Base-by-base conservation (phyloP, 176 grass and related monocot species). In the Avena atlantica region DNA sequence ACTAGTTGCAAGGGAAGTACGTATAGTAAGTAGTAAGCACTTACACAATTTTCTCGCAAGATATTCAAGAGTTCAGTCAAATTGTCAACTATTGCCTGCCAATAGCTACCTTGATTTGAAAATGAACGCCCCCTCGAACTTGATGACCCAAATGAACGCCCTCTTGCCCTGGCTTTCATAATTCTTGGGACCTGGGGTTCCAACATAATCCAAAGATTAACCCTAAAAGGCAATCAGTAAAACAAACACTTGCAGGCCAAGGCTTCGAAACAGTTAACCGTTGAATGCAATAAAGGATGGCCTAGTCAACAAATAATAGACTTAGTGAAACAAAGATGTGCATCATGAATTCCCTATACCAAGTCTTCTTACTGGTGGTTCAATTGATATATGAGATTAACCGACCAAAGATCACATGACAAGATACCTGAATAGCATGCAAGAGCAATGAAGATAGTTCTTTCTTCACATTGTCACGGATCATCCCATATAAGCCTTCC, bases 21-120 rank as follows among this genome's bases (percentile, higher is more conserved):
- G 57, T 81, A 1, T 50, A 68, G 49, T 23, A 90, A 53, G 23
- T 87, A 72, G 25, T 85, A 36, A 78, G 69, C 72, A 44, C 93
- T 88, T 92, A 98, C 96, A 86, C 91, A 93, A 60, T 98, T 96
- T 51, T 90, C 90, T 89, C 92, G 93, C 58, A 98, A 88, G 85
- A 80, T 94, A 67, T 85, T 80, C 58, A 94, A 77, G 20, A 95
- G 91, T 53, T 94, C 89, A 34, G 85, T 82, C 65, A 98, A 91
- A 86, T 85, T 85, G 53, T 94, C 89, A 27, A 95, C 87, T 52
- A 98, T 89, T 16, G 85, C 78, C 25, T 91, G 88, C 96, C 96
- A 98, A 47, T 93, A 91, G 65, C 91, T 93, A 64, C 78, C 92
- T 87, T 95, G 93, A 76, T 80, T 92, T 81, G 90, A 91, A 81